Conservation (phyloP, 2,329 filamentous ascomycete genomes). For the Fusarium aywerte region DNA sequence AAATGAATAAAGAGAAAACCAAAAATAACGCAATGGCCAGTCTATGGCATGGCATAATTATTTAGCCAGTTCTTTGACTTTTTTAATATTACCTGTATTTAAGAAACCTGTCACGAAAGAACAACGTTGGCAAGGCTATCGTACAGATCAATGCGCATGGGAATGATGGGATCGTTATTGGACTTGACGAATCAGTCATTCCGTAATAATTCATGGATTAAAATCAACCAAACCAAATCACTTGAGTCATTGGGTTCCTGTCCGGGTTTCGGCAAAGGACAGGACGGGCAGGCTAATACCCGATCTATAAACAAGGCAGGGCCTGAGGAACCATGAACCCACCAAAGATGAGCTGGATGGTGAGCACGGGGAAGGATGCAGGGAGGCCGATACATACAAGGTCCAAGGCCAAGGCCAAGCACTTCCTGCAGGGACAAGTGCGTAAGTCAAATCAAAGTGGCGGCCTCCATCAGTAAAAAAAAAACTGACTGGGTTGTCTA, state of each 20-base stretch:
- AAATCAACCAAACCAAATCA: background rate
- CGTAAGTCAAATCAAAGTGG: slow-evolving; percentile 27
- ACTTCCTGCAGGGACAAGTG: slow-evolving; percentile 25
- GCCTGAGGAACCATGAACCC: background rate
- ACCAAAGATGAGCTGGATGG: slow-evolving; percentile 11
- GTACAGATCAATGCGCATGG: slow-evolving; percentile 1
- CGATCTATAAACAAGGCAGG: background rate
- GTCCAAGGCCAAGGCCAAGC: slow-evolving; percentile 24
- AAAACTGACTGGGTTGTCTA: slow-evolving; percentile 15
- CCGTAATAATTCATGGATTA: background rate
- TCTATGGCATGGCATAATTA: background rate
- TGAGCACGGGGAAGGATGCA: slow-evolving; percentile 20
- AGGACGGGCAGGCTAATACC: background rate
- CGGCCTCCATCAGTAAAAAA: slow-evolving; percentile 20
- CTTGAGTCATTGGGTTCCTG: background rate
- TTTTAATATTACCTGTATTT: background rate
- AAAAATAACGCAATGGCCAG: background rate
- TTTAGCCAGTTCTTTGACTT: background rate
- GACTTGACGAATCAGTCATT: slow-evolving; percentile 13
- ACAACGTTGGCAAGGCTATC: slow-evolving; percentile 10
- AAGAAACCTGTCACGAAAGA: slow-evolving; percentile 5
- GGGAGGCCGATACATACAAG: slow-evolving; percentile 7
- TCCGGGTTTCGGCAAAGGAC: background rate
- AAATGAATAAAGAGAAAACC: background rate
- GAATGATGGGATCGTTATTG: background rate